These are phyloP conservation scores for Aspergillus sp. DNA, from an alignment of 2,329 filamentous ascomycete genomes.

Conservation along the genomic window DNA sequence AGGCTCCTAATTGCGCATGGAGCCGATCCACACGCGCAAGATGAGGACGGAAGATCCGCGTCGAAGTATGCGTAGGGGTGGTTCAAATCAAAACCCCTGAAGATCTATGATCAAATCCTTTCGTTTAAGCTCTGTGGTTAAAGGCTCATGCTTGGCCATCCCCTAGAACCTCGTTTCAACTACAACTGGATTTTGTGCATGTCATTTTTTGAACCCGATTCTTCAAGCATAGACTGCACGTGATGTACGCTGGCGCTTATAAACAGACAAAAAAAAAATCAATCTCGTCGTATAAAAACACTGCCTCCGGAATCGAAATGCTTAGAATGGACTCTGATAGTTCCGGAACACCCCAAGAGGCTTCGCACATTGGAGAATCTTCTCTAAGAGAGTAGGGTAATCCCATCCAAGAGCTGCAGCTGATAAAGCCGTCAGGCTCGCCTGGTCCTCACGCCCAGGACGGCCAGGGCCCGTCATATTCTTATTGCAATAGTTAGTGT, in stretches of 20 bases:
- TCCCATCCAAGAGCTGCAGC: constrained; percentile 45
- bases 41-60: not conserved
- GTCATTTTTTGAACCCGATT: too few relatives aligned
- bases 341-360: constrained; percentile 8
- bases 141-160: too few relatives aligned
- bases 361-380: constrained; percentile 29
- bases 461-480: constrained; percentile 50
- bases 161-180: too few relatives aligned
- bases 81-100: not conserved
- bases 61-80: not conserved
- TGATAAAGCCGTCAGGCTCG: constrained; percentile 46
- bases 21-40: not conserved
- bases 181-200: too few relatives aligned
- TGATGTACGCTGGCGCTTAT: too few relatives aligned
- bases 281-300: too few relatives aligned
- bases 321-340: constrained; percentile 12
- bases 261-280: too few relatives aligned
- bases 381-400: constrained; percentile 36
- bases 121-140: too few relatives aligned
- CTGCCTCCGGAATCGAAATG: too few relatives aligned
- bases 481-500: constrained; percentile 16
- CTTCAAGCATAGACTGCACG: too few relatives aligned
- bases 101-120: not conserved
- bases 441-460: constrained; percentile 48
- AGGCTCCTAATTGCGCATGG: not conserved